Base-by-base conservation (phyloP, 2,329 filamentous ascomycete species). In the Arachnomyces sp. region DNA sequence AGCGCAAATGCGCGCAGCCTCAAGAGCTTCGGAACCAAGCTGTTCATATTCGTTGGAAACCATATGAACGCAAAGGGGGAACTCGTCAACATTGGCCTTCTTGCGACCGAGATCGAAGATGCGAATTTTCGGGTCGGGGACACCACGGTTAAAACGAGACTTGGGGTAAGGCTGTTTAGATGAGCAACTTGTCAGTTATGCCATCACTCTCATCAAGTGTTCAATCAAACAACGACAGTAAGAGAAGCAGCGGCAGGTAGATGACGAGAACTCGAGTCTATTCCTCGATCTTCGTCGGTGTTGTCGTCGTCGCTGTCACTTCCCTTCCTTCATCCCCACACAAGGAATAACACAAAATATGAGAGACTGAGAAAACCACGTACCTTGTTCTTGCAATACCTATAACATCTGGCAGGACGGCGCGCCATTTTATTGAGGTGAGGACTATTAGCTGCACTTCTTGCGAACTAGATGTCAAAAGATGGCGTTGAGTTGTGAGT, bases 381-480 rank as follows among this genome's bases (percentile, higher is more conserved):
- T 69, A 94, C 88, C 88, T 95, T 95, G 84, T 96, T 98, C 87
- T 98, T 98, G 89, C 92, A 98, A 86, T 98, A 98, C 69, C 92
- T 84, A 82, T 95, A 98, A 79, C 92, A 98, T 79, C 92, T 86
- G 68, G 92, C 92, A 68, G 92, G 92, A 85, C 92, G 88, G 75
- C 92, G 88, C 68, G 92, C 92, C 92, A 98, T 98, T 78, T 83
- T 89, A 83, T 82, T 79, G 66, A 67, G 66, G 69, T 68, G 70
- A 64, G 69, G 63, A 57, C 55, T 61, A 54, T 40, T 52, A 48
- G 51, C 51, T 56, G 66, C 64, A 66, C 62, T 69, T 69, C 63
- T 59, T 68, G 63, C 66, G 65, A 67, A 69, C 62, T 63, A 55
- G n/a, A n/a, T n/a, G n/a, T n/a, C 56, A 46, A 45, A 43, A 51